phyloP scores from a whole-genome alignment of 148 eudicot genomes.

The Rhododendron molle region DNA sequence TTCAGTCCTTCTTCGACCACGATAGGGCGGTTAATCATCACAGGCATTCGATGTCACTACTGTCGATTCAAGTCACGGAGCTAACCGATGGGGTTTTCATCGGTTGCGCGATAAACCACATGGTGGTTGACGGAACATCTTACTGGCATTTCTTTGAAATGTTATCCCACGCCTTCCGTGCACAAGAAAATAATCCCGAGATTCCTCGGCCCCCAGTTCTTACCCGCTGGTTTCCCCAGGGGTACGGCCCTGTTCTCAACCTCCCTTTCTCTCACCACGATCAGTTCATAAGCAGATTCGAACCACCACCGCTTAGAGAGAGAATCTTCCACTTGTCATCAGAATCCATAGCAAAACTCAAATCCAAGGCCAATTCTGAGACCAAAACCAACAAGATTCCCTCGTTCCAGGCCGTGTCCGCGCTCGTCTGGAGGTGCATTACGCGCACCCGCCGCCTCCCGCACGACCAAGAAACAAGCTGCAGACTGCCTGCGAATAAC shows the following conservation, averaged over 20 bases:
- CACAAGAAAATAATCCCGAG: background rate
- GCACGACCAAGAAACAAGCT: no score
- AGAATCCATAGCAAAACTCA: constrained; percentile 13
- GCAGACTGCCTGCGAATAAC: no score
- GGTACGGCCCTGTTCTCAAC: constrained; percentile 13
- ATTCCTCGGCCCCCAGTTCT: no score
- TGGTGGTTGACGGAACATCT: constrained; percentile 7
- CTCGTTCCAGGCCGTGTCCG: no score
- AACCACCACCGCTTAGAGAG: constrained; percentile 18
- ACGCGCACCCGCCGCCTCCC: no score
- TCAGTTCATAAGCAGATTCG: constrained; percentile 16
- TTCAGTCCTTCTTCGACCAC: constrained; percentile 26
- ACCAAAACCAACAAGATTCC: no score
- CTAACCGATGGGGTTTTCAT: constrained; percentile 28
- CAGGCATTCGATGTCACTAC: constrained; percentile 19
- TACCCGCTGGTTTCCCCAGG: constrained; percentile 19
- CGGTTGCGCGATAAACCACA: constrained; percentile 26
- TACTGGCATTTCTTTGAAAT: constrained; percentile 26
- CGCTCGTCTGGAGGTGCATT: no score
- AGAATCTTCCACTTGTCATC: constrained; percentile 29
- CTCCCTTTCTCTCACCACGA: constrained; percentile 27
- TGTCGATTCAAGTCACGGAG: constrained; percentile 28
- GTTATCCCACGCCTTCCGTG: constrained; percentile 13
- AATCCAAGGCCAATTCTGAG: no score
- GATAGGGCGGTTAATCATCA: constrained; percentile 16